These are phyloP conservation scores for Clathrus columnatus DNA, from an alignment of 768 basidiomycete genomes.

Conservation along the genomic window DNA sequence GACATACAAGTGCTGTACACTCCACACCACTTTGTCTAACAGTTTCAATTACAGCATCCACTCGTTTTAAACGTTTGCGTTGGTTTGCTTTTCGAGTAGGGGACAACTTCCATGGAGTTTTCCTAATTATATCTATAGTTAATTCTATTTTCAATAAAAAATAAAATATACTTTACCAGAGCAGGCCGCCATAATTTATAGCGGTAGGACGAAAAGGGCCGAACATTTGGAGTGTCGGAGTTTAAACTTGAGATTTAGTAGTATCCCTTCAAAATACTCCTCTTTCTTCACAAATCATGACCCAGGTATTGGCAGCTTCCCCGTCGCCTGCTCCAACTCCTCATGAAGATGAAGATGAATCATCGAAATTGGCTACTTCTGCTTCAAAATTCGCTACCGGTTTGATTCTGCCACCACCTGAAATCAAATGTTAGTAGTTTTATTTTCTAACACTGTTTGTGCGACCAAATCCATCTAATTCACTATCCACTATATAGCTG, in stretches of 20 bases:
- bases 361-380: background rate
- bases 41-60: conserved; percentile 88
- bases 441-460: conserved; percentile 1
- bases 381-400: conserved; percentile 58
- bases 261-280: conserved; percentile 1
- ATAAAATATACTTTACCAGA: conserved; percentile 51
- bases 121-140: conserved; percentile 45
- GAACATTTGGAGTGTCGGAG: conserved; percentile 47
- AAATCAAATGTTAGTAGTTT: conserved; percentile 72
- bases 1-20: conserved; percentile 65
- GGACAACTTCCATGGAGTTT: conserved; percentile 90
- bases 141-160: background rate
- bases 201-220: conserved; percentile 74
- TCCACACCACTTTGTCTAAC: conserved; percentile 76
- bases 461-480: too few relatives aligned
- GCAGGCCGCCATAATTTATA: conserved; percentile 63
- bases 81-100: conserved; percentile 88
- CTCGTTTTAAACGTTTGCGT: conserved; percentile 79
- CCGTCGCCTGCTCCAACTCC: background rate
- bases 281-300: background rate
- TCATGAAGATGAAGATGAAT: background rate
- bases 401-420: conserved; percentile 91
- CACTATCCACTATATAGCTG: conserved; percentile 39
- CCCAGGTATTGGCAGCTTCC: background rate
- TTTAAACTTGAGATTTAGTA: conserved; percentile 3